These are phyloP conservation scores for Globisporangium nagaii DNA, from an alignment of 352 stramenopile species.

Conservation along the genomic window DNA sequence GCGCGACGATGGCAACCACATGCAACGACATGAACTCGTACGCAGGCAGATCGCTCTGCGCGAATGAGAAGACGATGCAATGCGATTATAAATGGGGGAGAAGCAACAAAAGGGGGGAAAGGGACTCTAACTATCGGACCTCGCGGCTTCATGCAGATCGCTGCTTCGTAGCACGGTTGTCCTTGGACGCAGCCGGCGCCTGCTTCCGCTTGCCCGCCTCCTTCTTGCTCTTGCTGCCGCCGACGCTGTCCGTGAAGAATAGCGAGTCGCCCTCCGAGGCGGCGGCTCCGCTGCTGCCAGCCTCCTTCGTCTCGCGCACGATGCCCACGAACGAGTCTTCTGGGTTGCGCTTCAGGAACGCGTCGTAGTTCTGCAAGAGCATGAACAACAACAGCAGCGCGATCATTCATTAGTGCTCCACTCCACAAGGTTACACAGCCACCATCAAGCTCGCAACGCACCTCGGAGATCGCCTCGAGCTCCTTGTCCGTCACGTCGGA, in stretches of 20 bases:
- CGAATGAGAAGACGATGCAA: neutral
- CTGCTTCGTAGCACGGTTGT: neutral
- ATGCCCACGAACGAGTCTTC: constrained; percentile 11
- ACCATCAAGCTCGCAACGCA: constrained; percentile 11
- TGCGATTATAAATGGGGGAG: neutral
- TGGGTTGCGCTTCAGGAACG: constrained; percentile 26
- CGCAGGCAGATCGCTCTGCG: too few relatives aligned
- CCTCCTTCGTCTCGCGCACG: constrained; percentile 5
- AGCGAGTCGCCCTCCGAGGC: constrained; percentile 14
- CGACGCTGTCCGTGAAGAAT: constrained; percentile 60
- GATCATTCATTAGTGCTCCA: neutral
- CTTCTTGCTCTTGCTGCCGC: constrained; percentile 35
- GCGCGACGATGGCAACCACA: neutral
- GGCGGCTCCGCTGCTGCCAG: neutral
- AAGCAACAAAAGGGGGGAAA: too few relatives aligned
- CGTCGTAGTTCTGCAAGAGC: constrained; percentile 31
- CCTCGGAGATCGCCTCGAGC: constrained; percentile 36
- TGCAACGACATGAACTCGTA: too few relatives aligned
- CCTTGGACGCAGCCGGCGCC: constrained; percentile 2
- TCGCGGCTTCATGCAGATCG: neutral
- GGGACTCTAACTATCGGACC: neutral
- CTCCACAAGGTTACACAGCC: neutral
- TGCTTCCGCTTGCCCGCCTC: constrained; percentile 18
- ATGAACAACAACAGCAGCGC: too few relatives aligned
- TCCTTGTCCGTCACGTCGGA: constrained; percentile 33